Base-by-base conservation (phyloP, 805 yeast species). In the Saccharomycopsis fibuligera region DNA sequence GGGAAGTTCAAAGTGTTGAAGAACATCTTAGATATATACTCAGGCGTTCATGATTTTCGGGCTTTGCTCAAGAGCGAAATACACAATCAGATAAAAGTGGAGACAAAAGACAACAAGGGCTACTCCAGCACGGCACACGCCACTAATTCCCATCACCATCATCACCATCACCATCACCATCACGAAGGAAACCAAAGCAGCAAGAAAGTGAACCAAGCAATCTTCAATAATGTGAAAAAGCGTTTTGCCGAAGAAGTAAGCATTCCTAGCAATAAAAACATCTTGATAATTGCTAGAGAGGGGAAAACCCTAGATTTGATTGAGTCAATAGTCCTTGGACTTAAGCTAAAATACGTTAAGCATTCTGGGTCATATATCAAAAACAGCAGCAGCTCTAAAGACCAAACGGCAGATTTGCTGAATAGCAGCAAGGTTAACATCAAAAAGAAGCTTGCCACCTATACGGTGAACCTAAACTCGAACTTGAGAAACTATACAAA, bases 1-100 rank as follows among this genome's bases (percentile, higher is more conserved):
- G 96, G 96, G 16, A 91, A 90, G 62, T 89, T 91, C 64, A 72
- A 74, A 50, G 86, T 83, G 2, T 64, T 91, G 53, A 73, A 72
- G 47, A 83, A 81, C 59, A 62, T 91, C 42, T 61, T 88, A 21
- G 72, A 76, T 27, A 73, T 85, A 23, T 45, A 31, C 38, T 39
- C 45, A 22, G 56, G 56, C 6, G 21, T 65, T 85, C 50, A 72
- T 65, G 38, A 66, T 66, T 46, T 65, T 62, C 25, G 59, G 58
- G 30, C 30, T 23, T 46, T 33, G 6, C 30, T 50, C 17, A 47
- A 50, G 31, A 31, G 12, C 25, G 49, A 48, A 31, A 24, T 50
- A 17, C 41, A 41, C 25, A 35, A 22, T 17, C 35, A 35, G 4
- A 21, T 35, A 9, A 29, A 45, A 17, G 9, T 45, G 21, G 25